These are phyloP conservation scores for Thymus quinquecostatus DNA, from an alignment of 257 asterid genomes.

Conservation along the genomic window DNA sequence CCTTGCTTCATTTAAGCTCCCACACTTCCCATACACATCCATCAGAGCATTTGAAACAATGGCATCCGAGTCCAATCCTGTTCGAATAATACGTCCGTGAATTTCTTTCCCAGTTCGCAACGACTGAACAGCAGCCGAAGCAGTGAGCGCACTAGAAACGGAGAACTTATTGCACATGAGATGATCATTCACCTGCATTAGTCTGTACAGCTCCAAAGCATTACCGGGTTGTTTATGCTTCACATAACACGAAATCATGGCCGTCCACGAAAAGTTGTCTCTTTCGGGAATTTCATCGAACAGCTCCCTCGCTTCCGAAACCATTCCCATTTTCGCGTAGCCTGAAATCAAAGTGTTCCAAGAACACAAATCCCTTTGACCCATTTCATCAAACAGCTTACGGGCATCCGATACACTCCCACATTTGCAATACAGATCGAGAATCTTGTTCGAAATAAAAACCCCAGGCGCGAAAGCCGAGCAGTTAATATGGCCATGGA, in stretches of 20 bases:
- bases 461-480: constrained; percentile 56
- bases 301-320: constrained; percentile 58
- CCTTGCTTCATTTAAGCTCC: constrained; percentile 70
- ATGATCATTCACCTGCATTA: constrained; percentile 54
- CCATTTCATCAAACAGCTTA: constrained; percentile 61
- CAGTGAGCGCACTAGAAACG: constrained; percentile 70
- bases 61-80: constrained; percentile 69
- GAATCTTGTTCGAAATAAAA: constrained; percentile 62
- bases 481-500: constrained; percentile 49
- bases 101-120: constrained; percentile 70
- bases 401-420: constrained; percentile 55
- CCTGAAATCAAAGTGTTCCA: constrained; percentile 82
- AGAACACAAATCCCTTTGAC: constrained; percentile 62
- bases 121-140: constrained; percentile 69
- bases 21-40: constrained; percentile 80
- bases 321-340: constrained; percentile 49
- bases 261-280: constrained; percentile 81
- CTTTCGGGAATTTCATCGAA: constrained; percentile 72
- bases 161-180: constrained; percentile 54
- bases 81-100: constrained; percentile 61
- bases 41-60: constrained; percentile 73
- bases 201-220: constrained; percentile 63
- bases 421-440: constrained; percentile 68
- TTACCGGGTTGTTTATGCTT: constrained; percentile 52
- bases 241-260: constrained; percentile 76